These are phyloP conservation scores for Candida michaelii DNA, from an alignment of 805 yeast genomes.

Conservation along the genomic window DNA sequence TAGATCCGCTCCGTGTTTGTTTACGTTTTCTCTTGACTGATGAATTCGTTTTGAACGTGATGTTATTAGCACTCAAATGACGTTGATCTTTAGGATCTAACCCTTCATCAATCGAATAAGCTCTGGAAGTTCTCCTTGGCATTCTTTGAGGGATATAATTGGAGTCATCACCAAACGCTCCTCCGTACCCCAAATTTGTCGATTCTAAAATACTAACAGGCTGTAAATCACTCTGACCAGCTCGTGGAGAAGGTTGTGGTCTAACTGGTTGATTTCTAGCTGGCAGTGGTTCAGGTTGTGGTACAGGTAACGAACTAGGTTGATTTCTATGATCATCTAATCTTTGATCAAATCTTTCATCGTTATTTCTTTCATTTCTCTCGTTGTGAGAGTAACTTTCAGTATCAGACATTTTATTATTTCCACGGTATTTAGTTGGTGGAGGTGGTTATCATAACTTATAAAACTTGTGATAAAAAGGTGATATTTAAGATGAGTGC, in stretches of 20 bases:
- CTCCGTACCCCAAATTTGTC: not conserved
- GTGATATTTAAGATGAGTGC: not conserved
- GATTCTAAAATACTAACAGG: conserved; percentile 13
- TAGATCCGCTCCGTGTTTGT: conserved; percentile 12
- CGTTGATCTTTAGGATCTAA: conserved; percentile 18
- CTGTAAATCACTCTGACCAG: not conserved
- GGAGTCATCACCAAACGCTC: conserved; percentile 5
- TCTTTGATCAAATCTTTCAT: conserved; percentile 30
- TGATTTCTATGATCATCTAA: conserved; percentile 44
- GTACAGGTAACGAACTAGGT: conserved; percentile 33
- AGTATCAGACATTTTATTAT: conserved; percentile 37
- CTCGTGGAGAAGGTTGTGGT: too few relatives aligned
- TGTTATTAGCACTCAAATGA: conserved; percentile 10
- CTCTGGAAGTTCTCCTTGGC: conserved; percentile 12
- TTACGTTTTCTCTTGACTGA: conserved; percentile 12
- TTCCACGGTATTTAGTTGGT: not conserved
- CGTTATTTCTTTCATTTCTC: conserved; percentile 17
- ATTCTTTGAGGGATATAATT: conserved; percentile 4
- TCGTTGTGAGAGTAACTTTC: conserved; percentile 36
- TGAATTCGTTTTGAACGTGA: conserved; percentile 6
- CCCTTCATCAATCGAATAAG: conserved; percentile 15
- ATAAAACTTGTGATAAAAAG: not conserved
- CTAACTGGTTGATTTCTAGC: not conserved
- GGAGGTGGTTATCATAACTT: not conserved
- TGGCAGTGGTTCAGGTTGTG: conserved; percentile 1